phyloP scores from a whole-genome alignment of 352 stramenopile species.

The Plasmopara viticola region DNA sequence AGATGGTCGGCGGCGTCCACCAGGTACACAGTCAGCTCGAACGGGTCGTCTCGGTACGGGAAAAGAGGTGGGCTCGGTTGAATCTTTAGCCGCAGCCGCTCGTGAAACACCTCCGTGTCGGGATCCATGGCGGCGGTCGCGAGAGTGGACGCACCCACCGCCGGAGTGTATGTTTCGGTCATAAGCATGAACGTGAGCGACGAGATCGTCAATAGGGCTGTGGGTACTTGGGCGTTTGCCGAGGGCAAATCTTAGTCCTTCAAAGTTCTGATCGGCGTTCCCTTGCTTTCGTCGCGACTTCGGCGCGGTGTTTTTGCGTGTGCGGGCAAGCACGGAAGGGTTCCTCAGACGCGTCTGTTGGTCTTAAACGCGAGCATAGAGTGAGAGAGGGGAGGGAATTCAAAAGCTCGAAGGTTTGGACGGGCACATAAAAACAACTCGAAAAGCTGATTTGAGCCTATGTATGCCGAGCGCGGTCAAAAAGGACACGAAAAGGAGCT shows the following conservation, averaged over 20 bases:
- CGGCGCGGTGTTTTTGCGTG: conserved; percentile 28
- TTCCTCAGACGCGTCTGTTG: conserved; percentile 9
- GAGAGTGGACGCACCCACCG: conserved; percentile 16
- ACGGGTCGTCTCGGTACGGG: conserved; percentile 78
- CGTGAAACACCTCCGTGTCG: conserved; percentile 49
- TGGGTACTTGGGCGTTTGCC: conserved; percentile 2
- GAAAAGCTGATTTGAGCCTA: not conserved
- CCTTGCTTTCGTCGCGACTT: conserved; percentile 31
- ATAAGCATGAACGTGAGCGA: conserved; percentile 42
- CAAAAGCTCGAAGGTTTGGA: conserved; percentile 7
- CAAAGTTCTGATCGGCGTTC: conserved; percentile 22
- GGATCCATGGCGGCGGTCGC: conserved; percentile 32
- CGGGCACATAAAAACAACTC: not conserved
- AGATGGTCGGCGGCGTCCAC: conserved; percentile 76
- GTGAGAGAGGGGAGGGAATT: not conserved
- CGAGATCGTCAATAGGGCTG: conserved; percentile 6
- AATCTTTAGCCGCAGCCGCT: conserved; percentile 75
- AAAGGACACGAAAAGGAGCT: conserved; percentile 4
- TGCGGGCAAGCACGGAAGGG: conserved; percentile 23
- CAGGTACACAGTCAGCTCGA: conserved; percentile 84
- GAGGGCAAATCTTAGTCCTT: conserved; percentile 28
- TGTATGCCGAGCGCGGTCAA: conserved; percentile 7
- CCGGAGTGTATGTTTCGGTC: conserved; percentile 49
- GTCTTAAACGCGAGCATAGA: conserved; percentile 1
- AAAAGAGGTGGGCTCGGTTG: conserved; percentile 81